phyloP scores from a whole-genome alignment of 2,329 filamentous ascomycete species.

The Fusarium beomiforme region DNA sequence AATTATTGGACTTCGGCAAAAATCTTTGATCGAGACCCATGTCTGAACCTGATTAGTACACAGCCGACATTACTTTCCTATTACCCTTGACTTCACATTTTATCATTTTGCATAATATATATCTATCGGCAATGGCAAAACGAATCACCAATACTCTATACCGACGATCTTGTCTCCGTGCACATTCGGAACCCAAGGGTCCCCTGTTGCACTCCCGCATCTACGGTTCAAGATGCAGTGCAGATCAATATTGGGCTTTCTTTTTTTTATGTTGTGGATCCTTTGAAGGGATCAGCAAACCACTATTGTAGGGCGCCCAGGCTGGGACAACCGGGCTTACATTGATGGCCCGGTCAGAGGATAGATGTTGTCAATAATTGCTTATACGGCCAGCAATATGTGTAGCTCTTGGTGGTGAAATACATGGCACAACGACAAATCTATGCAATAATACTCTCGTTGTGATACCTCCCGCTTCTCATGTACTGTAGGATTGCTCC shows the following conservation, averaged over 20 bases:
- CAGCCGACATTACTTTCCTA: not conserved
- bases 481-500: constrained; percentile 20
- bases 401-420: not conserved
- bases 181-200: constrained; percentile 14
- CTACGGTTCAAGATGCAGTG: constrained; percentile 33
- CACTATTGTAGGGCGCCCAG: not conserved
- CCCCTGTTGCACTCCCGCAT: constrained; percentile 29
- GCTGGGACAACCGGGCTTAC: not conserved
- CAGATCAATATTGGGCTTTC: constrained; percentile 26
- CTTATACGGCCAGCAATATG: not conserved
- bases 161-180: constrained; percentile 10
- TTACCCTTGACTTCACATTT: not conserved
- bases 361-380: not conserved
- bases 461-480: constrained; percentile 3
- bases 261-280: constrained; percentile 9
- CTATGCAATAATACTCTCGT: constrained; percentile 10
- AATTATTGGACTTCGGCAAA: not conserved
- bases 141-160: constrained; percentile 2
- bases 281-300: constrained; percentile 13
- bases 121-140: not conserved
- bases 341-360: not conserved
- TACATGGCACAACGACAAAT: not conserved
- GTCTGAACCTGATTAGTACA: not conserved
- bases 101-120: not conserved
- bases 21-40: not conserved